phyloP scores from a whole-genome alignment of 75 land plant species.

The Cupressus sempervirens region DNA sequence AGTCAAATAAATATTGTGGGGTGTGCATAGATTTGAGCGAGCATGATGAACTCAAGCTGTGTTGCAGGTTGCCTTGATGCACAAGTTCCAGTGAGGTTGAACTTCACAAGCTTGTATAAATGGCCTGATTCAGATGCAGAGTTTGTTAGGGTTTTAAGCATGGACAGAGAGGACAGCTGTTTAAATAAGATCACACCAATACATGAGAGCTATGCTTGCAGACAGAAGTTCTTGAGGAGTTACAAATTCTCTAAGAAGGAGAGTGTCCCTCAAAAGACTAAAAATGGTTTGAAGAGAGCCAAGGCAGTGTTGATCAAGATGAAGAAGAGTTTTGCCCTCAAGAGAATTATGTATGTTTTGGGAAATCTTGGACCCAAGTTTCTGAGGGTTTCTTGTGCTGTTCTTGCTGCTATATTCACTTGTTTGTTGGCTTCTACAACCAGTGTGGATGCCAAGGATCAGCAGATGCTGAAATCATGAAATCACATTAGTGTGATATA shows the following conservation, averaged over 20 bases:
- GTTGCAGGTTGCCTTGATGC: constrained; percentile 14
- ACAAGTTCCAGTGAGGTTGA: constrained; percentile 15
- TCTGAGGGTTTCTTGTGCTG: background rate
- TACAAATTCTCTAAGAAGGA: constrained; percentile 17
- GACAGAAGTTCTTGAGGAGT: constrained; percentile 24
- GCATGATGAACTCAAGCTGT: constrained; percentile 14
- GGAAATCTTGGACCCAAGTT: background rate
- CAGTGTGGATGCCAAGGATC: constrained; percentile 13
- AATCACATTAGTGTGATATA: background rate
- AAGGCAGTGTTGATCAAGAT: background rate
- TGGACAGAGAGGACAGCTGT: background rate
- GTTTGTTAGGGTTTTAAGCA: constrained; percentile 14
- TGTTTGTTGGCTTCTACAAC: constrained; percentile 12
- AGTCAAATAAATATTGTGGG: background rate
- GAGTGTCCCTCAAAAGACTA: constrained; percentile 10
- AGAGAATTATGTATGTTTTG: constrained; percentile 5
- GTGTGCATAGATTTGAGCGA: background rate
- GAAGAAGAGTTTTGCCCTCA: background rate
- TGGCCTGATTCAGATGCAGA: constrained; percentile 22
- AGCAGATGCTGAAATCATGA: background rate
- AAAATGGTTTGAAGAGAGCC: constrained; percentile 6
- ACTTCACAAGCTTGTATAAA: constrained; percentile 15
- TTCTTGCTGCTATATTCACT: constrained; percentile 6
- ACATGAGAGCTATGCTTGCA: constrained; percentile 12
- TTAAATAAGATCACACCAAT: background rate